A percentile compares a stretch with the other conserved stretches of the same genome.
Evolutionary conservation across 352 stramenopile genomes (phyloP).

Genomic region (Phytophthora chlamydospora): DNA sequence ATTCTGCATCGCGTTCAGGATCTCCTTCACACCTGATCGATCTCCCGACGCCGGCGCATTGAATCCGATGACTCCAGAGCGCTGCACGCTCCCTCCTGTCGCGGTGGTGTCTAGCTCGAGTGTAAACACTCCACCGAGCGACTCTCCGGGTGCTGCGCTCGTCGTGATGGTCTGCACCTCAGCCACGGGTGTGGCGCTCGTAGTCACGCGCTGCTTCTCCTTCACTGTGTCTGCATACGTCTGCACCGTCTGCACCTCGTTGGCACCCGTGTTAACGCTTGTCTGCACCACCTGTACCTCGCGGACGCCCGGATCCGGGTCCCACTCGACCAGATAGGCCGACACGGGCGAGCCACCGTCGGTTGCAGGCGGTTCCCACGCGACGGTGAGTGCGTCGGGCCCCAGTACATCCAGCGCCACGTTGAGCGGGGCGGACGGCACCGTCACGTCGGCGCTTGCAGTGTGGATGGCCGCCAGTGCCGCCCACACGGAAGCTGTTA

Average conservation of each 20-base stretch:
- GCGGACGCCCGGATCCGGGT: slow-evolving; percentile 87
- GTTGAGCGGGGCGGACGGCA: slow-evolving; percentile 61
- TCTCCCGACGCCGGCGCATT: slow-evolving; percentile 61
- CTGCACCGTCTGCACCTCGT: slow-evolving; percentile 94
- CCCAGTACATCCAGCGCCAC: slow-evolving; percentile 72
- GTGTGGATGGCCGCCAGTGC: slow-evolving; percentile 11
- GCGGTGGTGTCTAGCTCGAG: slow-evolving; percentile 90
- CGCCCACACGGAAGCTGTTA: slow-evolving; percentile 1
- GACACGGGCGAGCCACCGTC: slow-evolving; percentile 83
- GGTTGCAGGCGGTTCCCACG: slow-evolving; percentile 71
- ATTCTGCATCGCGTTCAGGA: slow-evolving; percentile 85
- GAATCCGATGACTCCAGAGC: slow-evolving; percentile 92
- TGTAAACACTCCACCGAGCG: slow-evolving; percentile 90
- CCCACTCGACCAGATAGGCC: slow-evolving; percentile 91
- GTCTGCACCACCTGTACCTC: slow-evolving; percentile 91
- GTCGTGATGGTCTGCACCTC: slow-evolving; percentile 91
- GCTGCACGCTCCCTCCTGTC: slow-evolving; percentile 86
- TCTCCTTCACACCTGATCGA: slow-evolving; percentile 64
- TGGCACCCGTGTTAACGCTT: slow-evolving; percentile 85
- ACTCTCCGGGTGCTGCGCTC: slow-evolving; percentile 79
- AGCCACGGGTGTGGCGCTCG: slow-evolving; percentile 54
- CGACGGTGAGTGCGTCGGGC: slow-evolving; percentile 69
- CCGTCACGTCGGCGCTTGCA: slow-evolving; percentile 17
- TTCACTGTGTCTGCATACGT: slow-evolving; percentile 85
- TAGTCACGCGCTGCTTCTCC: slow-evolving; percentile 90